Base-by-base conservation (phyloP, 306 rosid species). In the Notholithocarpus densiflorus region DNA sequence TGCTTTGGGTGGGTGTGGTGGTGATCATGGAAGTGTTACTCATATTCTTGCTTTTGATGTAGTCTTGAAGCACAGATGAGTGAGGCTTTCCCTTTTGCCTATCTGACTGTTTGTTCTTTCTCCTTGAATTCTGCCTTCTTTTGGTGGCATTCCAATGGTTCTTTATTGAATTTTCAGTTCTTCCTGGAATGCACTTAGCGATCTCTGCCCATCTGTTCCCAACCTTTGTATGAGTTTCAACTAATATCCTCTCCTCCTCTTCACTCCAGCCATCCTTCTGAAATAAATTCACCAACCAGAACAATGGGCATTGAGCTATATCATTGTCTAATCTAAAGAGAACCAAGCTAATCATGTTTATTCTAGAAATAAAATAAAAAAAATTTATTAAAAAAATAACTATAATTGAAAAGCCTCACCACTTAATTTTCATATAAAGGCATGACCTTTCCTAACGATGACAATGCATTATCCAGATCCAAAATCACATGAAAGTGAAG, bases 101-200 rank as follows among this genome's bases (percentile, higher is more conserved):
- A 7, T 29, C 69, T 54, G 92, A 52, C 54, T 76, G 90, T 72
- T 86, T 92, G 83, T 84, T 88, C 82, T 91, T 94, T 79, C 95
- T 91, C 81, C 76, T 86, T 43, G 96, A 92, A 59, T 90, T 92
- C 74, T 91, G 98, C 79, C 95, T 91, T 61, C 97, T 87, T 27
- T 89, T 94, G 0, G 97, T 94, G 31, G 97, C 97, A 71, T 94
- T 94, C 98, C 98, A 94, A 71, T 94, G 98, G 80, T 92, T 94
- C 77, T 94, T 94, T 7, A 94, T 94, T 0, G 98, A 82, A 27
- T 94, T 94, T 65, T 94, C 98, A 0, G 97, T 94, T 81, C 97
- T 88, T 64, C 97, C 98, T 0, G 92, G 87, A 73, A 94, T 91
- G 45, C 48, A 54, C 68, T 91, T 94, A 0, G 97, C 98, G 3